phyloP scores from a whole-genome alignment of 192 early-diverging fungal genomes.

The Rhizoclosmatium sp. region DNA sequence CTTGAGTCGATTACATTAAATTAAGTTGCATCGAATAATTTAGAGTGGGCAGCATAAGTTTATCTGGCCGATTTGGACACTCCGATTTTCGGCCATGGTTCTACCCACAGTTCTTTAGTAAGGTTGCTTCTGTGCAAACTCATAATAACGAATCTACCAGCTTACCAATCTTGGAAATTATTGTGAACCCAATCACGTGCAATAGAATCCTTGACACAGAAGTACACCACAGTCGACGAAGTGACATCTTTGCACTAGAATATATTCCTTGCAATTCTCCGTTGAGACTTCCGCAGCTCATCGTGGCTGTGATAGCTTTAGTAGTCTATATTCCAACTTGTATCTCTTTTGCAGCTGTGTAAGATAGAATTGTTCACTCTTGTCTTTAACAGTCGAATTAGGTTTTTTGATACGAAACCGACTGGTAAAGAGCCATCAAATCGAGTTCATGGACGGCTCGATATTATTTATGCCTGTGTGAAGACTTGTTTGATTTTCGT shows the following conservation, averaged over 20 bases:
- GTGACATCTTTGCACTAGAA: neutral
- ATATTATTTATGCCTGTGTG: conserved; percentile 11
- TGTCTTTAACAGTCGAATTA: neutral
- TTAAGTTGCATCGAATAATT: neutral
- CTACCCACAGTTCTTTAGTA: conserved; percentile 23
- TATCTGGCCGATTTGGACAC: conserved; percentile 17
- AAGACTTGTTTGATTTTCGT: neutral
- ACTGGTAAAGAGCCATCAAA: conserved; percentile 10
- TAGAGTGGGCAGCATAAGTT: conserved; percentile 21
- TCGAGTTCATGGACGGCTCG: conserved; percentile 18
- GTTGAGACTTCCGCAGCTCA: neutral
- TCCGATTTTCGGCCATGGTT: conserved; percentile 9
- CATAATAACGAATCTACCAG: neutral
- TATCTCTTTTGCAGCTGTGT: conserved; percentile 25
- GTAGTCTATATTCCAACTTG: conserved; percentile 13
- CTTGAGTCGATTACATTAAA: neutral
- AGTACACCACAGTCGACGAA: neutral
- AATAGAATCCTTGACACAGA: neutral
- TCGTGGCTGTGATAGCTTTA: neutral
- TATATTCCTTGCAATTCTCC: neutral
- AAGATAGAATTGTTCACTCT: neutral
- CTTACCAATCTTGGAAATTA: conserved; percentile 25
- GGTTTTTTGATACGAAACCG: conserved; percentile 25
- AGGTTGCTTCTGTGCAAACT: neutral
- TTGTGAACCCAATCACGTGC: conserved; percentile 6